phyloP scores from a whole-genome alignment of 2,329 filamentous ascomycete genomes.

The Coniochaeta sp. region DNA sequence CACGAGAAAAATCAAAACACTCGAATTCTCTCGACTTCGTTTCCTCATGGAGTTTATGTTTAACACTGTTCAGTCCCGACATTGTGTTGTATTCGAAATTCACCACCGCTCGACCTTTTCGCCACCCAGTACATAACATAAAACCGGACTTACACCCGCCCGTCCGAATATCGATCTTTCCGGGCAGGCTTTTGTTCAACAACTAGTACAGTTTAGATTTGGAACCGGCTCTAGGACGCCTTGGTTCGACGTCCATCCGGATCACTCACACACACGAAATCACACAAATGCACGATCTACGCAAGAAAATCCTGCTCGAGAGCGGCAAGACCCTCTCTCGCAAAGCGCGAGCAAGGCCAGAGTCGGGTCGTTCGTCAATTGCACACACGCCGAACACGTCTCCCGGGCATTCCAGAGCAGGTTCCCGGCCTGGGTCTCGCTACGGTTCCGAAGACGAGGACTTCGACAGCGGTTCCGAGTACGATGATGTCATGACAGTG shows the following conservation, averaged over 20 bases:
- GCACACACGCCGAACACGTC: constrained; percentile 50
- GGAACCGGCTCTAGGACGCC: background rate
- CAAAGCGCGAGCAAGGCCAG: constrained; percentile 54
- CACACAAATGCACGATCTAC: constrained; percentile 53
- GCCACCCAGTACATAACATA: background rate
- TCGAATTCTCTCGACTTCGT: background rate
- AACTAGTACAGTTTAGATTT: background rate
- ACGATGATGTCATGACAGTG: constrained; percentile 38
- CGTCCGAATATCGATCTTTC: background rate
- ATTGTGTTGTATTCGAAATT: background rate
- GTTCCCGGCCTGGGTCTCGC: constrained; percentile 35
- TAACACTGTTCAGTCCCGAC: background rate
- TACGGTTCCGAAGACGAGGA: constrained; percentile 57
- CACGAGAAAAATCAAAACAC: background rate
- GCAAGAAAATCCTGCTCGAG: constrained; percentile 62
- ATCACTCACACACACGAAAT: background rate
- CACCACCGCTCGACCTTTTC: background rate
- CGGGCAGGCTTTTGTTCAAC: background rate
- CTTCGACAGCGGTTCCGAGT: constrained; percentile 43
- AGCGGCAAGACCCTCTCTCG: constrained; percentile 65
- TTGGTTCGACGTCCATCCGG: background rate
- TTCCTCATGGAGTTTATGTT: background rate
- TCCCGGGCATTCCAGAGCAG: constrained; percentile 49
- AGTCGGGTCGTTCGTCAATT: constrained; percentile 51
- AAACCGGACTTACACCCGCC: background rate